Evolutionary conservation across 805 yeast species (phyloP), one percentile per base, ranked within the genome.

Genomic region (Tetrapisispora phaffii): DNA sequence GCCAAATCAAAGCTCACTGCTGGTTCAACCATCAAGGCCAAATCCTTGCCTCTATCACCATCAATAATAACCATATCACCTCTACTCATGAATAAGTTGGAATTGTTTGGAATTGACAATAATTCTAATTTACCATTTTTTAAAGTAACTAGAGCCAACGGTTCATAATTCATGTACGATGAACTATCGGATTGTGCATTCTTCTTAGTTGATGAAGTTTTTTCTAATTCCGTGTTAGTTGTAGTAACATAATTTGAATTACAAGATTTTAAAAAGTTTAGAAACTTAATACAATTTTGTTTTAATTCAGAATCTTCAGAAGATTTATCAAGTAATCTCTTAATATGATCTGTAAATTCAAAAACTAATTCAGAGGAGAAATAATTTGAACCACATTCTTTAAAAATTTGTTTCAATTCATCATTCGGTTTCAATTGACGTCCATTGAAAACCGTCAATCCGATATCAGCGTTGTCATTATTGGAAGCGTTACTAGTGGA

Each of bases 1-100:
- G 90, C 90, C 59, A 80, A 68, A 47, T 80, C 76, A 45, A 82
- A 69, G 37, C 72, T 74, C 26, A 83, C 73, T 35, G 71, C 61
- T 0, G 90, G 86, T 49, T 81, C 83, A 24, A 83, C 65, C 37
- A 84, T 77, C 75, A 79, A 75, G 9, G 80, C 90, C 50, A 85
- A 62, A 61, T 85, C 94, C 55, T 82, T 82, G 24, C 94, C 94
- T 49, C 93, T 70, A 59, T 85, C 94, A 44, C 93, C 94, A 64
- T 85, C 93, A 46, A 82, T 82, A 17, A 84, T 78, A 9, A 83
- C 84, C 56, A 84, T 70, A 62, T 85, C 93, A 45, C 76, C 71
- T 38, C 75, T 70, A 49, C 70, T 73, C 48, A 84, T 66, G 41
- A 64, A 63, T 41, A 84, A 67, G 54, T 82, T 82, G 13, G 87